A percentile compares a stretch with the other conserved stretches of the same genome.
Conservation (phyloP, 2,329 filamentous ascomycete genomes). For the Arthrobotrys pseudoclavata region DNA sequence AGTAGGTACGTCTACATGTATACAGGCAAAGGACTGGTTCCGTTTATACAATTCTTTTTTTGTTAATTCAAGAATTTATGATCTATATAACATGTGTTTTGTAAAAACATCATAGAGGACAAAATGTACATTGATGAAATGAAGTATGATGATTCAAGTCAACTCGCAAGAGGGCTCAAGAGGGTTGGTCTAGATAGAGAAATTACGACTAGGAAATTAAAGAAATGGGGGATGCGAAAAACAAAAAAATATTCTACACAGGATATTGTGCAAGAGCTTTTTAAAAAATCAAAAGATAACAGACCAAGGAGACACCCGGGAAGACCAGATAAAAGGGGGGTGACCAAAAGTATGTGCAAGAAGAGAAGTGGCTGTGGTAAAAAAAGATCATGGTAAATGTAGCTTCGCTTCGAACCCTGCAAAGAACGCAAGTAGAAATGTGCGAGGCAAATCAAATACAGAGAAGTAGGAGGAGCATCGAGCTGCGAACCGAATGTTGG, state of each 20-base stretch:
- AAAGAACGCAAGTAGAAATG: conserved; percentile 18
- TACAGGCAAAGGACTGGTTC: neutral
- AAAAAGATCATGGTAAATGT: conserved; percentile 24
- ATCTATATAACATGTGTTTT: conserved; percentile 49
- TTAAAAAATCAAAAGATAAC: conserved; percentile 30
- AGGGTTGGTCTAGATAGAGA: conserved; percentile 42
- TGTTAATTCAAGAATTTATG: conserved; percentile 30
- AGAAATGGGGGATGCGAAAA: conserved; percentile 17
- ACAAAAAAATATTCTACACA: conserved; percentile 48
- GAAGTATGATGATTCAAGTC: conserved; percentile 24
- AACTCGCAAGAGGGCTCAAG: conserved; percentile 23
- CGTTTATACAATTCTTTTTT: conserved; percentile 41
- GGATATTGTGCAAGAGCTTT: conserved; percentile 52
- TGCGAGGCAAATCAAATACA: conserved; percentile 23
- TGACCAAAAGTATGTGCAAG: conserved; percentile 48
- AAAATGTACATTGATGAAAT: conserved; percentile 47
- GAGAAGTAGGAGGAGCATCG: conserved; percentile 43
- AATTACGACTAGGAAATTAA: conserved; percentile 55
- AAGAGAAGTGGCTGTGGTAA: conserved; percentile 22
- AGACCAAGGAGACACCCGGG: conserved; percentile 27
- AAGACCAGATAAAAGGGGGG: conserved; percentile 13
- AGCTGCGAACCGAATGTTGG: conserved; percentile 38
- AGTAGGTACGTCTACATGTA: neutral
- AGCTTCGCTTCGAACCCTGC: conserved; percentile 40
- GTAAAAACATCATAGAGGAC: conserved; percentile 19